A percentile compares a stretch with the other conserved stretches of the same genome.
These are phyloP conservation scores for Fusarium sp. DNA, from an alignment of 2,329 filamentous ascomycete genomes.

Conservation along the genomic window DNA sequence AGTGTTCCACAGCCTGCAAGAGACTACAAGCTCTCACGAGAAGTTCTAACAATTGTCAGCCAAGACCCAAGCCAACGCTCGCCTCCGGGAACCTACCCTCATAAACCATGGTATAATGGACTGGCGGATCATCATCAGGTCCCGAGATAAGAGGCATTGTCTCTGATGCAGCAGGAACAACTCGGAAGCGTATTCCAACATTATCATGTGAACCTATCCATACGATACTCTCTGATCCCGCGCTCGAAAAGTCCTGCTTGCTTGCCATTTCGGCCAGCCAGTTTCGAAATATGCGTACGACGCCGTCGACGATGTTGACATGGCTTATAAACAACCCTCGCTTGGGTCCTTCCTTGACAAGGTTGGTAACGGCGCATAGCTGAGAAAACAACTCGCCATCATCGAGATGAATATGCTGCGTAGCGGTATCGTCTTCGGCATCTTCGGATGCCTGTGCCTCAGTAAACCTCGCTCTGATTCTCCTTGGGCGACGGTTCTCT, in stretches of 20 bases:
- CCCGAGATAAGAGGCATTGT: constrained; percentile 63
- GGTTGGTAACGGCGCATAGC: constrained; percentile 70
- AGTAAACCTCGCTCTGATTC: constrained; percentile 22
- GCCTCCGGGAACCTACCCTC: constrained; percentile 62
- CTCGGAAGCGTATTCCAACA: constrained; percentile 73
- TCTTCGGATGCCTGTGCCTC: constrained; percentile 17
- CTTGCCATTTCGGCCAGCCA: constrained; percentile 66
- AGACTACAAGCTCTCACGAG: constrained; percentile 69
- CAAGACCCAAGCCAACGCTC: background rate
- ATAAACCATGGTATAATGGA: constrained; percentile 74
- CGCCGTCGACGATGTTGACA: constrained; percentile 70
- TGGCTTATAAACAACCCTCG: constrained; percentile 69
- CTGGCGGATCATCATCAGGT: constrained; percentile 68
- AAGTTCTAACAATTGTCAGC: constrained; percentile 61
- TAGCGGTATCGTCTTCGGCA: constrained; percentile 55
- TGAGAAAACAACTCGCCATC: constrained; percentile 76
- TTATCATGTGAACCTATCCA: constrained; percentile 71
- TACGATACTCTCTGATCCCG: constrained; percentile 55
- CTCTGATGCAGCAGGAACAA: constrained; percentile 51
- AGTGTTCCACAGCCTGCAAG: constrained; percentile 70
- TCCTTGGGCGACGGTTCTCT: constrained; percentile 54
- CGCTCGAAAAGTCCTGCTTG: background rate
- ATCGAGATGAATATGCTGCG: constrained; percentile 70
- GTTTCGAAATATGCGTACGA: constrained; percentile 73
- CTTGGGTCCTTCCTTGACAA: constrained; percentile 70